phyloP scores from a whole-genome alignment of 2,329 filamentous ascomycete species.

The Arthrobotrys pseudoclavata region DNA sequence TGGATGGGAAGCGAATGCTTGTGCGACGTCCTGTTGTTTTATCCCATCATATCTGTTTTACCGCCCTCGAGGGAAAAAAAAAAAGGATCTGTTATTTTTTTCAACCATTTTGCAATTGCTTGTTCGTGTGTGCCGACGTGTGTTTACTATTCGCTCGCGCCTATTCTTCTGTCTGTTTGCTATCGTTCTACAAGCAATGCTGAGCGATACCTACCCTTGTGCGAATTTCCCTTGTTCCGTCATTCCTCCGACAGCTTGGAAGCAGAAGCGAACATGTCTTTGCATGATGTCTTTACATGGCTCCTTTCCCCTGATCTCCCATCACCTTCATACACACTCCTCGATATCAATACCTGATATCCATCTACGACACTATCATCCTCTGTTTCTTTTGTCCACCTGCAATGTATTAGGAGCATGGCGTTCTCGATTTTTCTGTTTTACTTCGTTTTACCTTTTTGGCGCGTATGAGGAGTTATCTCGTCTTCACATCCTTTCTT shows the following conservation, averaged over 20 bases:
- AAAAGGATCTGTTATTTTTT: conserved; percentile 15
- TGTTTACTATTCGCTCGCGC: conserved; percentile 27
- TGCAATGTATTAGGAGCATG: conserved; percentile 49
- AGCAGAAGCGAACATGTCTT: conserved; percentile 38
- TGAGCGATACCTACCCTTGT: conserved; percentile 36
- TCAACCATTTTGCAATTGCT: conserved; percentile 20
- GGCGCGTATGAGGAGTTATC: conserved; percentile 53
- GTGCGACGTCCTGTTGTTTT: conserved; percentile 18
- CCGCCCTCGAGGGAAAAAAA: conserved; percentile 34
- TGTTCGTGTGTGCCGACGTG: conserved; percentile 44
- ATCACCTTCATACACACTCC: conserved; percentile 11
- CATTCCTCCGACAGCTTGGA: conserved; percentile 5
- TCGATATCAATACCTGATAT: conserved; percentile 1
- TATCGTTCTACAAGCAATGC: conserved; percentile 29
- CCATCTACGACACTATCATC: not conserved
- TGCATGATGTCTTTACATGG: conserved; percentile 47
- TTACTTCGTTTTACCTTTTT: conserved; percentile 10
- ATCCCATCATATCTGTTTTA: conserved; percentile 32
- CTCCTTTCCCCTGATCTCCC: conserved; percentile 5
- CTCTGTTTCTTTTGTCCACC: conserved; percentile 19
- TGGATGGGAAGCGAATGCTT: conserved; percentile 43
- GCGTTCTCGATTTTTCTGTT: conserved; percentile 32
- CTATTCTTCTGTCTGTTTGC: conserved; percentile 17
- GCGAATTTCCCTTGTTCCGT: conserved; percentile 10
- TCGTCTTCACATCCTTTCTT: conserved; percentile 32